phyloP scores from a whole-genome alignment of 805 yeast genomes.

The Wickerhamomyces kurtzmanii region DNA sequence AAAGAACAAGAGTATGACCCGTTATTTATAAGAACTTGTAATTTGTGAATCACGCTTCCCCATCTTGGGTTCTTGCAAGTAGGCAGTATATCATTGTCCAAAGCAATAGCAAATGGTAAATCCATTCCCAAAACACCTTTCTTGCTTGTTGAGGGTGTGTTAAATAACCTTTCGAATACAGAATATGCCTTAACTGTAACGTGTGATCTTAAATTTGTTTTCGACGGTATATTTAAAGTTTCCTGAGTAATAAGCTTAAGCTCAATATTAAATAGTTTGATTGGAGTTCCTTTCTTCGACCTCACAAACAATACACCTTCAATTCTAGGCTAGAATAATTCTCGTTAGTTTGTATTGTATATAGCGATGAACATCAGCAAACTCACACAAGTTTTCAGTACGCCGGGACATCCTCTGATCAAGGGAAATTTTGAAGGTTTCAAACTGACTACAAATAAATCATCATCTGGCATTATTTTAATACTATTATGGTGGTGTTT shows the following conservation, averaged over 20 bases:
- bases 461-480: too few species aligned
- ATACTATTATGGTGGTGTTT: too few species aligned
- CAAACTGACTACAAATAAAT: constrained; percentile 19
- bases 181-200: too few species aligned
- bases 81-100: constrained; percentile 42
- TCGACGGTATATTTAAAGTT: constrained; percentile 27
- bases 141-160: too few species aligned
- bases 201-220: constrained; percentile 21
- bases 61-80: constrained; percentile 39
- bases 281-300: constrained; percentile 36
- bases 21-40: constrained; percentile 23
- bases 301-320: constrained; percentile 48
- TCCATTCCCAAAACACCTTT: constrained; percentile 43
- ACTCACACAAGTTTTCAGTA: constrained; percentile 40
- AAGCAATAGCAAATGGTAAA: constrained; percentile 46
- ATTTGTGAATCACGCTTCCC: constrained; percentile 35
- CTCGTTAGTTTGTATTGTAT: constrained; percentile 6
- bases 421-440: constrained; percentile 43
- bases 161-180: too few species aligned
- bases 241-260: constrained; percentile 41
- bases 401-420: constrained; percentile 62
- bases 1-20: constrained; percentile 18
- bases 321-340: constrained; percentile 34
- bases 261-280: constrained; percentile 36
- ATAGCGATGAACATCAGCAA: constrained; percentile 4